Evolutionary conservation across 2,329 filamentous ascomycete species (phyloP), one percentile per base, ranked within the genome.

Genomic region (Emmonsiellopsis sp.): DNA sequence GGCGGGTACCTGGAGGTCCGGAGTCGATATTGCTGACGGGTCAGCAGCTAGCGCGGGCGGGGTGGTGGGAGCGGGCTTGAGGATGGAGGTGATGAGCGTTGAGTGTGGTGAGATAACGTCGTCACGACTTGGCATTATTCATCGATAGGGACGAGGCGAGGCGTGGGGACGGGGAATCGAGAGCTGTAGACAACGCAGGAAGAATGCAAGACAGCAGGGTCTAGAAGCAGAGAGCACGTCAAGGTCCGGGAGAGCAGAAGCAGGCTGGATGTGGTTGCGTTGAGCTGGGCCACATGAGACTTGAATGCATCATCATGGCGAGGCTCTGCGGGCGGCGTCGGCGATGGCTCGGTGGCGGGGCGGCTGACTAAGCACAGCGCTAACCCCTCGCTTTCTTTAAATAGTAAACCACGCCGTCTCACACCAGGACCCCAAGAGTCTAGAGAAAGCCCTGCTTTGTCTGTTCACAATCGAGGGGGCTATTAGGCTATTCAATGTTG

Each of bases 121-220:
- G 44, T 56, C 49, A 39, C 53, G 46, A 46, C 49, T 37, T 49
- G 52, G 47, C 55, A 56, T 56, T 42, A 51, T 53, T 55, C 55
- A 54, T 56, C 34, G 43, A 40, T 34, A 39, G 27, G 45, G 27
- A 6, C 39, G 36, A 42, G 27, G 34, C 13, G 8, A 52, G 14
- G 33, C 10, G 34, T 13, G 33, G 7, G 14, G 50, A 45, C 37
- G 43, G 27, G 33, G 33, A 32, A 11, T 34, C n/a, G 33, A 32
- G 5, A 31, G 21, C 34, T 11, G 36, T 21, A 13, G 14, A 21
- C 42, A 40, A 17, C 17, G 33, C 8, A 13, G 8, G 40, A 14
- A 42, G 6, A 7, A 40, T 11, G 13, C 33, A 14, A 33, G 3
- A 17, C 8, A n/a, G 45, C 6, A 21, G 42, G 27, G 32, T 52